phyloP scores from a whole-genome alignment of 148 eudicot genomes.

The Chenopodium berlandieri region DNA sequence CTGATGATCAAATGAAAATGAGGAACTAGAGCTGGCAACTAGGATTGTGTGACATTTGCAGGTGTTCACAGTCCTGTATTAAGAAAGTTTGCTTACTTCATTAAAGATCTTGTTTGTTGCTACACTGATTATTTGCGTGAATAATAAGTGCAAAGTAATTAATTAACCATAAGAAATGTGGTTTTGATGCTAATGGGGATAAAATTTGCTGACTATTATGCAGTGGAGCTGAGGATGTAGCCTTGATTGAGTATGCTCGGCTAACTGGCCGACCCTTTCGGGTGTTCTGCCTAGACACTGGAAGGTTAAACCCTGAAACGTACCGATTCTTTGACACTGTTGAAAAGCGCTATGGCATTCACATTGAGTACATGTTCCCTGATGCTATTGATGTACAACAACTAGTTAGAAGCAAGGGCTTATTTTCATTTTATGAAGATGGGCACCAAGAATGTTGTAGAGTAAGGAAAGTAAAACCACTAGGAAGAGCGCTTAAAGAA shows the following conservation, averaged over 20 bases:
- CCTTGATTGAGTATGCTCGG: background rate
- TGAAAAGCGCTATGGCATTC: background rate
- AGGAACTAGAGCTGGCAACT: background rate
- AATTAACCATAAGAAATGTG: no score
- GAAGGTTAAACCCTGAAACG: background rate
- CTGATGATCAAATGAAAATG: background rate
- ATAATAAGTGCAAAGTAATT: no score
- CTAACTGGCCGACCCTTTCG: background rate
- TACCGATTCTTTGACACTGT: background rate
- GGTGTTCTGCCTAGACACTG: background rate
- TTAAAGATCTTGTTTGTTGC: no score
- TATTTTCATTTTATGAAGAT: background rate
- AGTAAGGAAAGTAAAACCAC: background rate
- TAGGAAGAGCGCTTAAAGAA: background rate
- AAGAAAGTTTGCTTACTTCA: no score
- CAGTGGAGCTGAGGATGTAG: slow-evolving; percentile 98
- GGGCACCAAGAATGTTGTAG: background rate
- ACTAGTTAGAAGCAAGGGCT: background rate
- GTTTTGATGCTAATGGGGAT: background rate
- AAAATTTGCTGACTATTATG: slow-evolving; percentile 2
- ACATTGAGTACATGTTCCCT: background rate
- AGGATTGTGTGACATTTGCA: no score
- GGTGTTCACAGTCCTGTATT: no score
- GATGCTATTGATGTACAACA: background rate
- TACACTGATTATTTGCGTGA: no score